Conservation (phyloP, 1,139 yeast species). For the Maudiozyma humilis region DNA sequence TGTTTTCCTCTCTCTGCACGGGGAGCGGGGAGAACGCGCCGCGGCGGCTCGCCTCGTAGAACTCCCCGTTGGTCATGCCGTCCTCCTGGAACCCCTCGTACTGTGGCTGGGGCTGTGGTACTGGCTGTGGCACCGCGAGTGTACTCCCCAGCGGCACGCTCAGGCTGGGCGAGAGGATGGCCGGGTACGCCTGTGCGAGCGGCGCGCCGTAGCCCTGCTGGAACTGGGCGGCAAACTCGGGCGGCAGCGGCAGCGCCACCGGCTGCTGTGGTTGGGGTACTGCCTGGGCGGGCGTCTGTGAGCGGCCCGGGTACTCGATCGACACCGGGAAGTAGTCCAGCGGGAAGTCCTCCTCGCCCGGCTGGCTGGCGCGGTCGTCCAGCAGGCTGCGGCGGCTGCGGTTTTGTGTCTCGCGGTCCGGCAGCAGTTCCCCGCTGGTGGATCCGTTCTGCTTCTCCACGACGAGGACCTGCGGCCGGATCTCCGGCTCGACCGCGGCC, state of each 20-base stretch:
- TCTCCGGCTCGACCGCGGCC: background rate
- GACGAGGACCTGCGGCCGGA: background rate
- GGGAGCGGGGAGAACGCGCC: background rate
- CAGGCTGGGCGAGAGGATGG: too few relatives aligned
- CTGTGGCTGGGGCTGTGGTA: too few relatives aligned
- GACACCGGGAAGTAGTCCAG: constrained; percentile 49
- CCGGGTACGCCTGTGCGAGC: too few relatives aligned
- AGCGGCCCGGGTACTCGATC: constrained; percentile 20
- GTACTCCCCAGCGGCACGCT: too few relatives aligned
- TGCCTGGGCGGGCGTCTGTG: background rate
- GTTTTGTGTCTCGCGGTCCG: too few relatives aligned
- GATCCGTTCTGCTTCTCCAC: background rate
- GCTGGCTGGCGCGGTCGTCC: too few relatives aligned
- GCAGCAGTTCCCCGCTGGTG: too few relatives aligned
- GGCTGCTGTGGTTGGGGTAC: background rate
- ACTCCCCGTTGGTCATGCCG: constrained; percentile 7
- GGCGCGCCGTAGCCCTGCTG: background rate
- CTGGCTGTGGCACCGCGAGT: background rate
- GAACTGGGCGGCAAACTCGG: background rate
- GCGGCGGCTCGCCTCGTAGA: background rate
- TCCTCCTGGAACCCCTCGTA: too few relatives aligned
- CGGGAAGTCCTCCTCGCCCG: constrained; percentile 50
- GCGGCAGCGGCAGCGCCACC: background rate
- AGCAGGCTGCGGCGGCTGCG: too few relatives aligned
- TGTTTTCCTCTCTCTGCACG: background rate